A percentile compares a stretch with the other conserved stretches of the same genome.
phyloP scores from a whole-genome alignment of 371 early-diverging fungal genomes.

The Lichtheimia ramosa region DNA sequence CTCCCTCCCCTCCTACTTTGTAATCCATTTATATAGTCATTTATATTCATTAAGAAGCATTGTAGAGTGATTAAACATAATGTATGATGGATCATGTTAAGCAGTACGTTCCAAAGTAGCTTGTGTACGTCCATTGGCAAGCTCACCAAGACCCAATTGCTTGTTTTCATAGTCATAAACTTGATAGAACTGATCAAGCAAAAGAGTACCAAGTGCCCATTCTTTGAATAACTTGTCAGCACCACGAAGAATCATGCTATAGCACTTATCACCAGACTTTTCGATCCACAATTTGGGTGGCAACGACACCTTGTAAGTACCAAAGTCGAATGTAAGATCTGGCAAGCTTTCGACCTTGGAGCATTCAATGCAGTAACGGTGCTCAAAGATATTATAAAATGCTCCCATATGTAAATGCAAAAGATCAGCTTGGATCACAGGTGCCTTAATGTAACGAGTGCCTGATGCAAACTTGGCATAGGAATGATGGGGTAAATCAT shows the following conservation, averaged over 20 bases:
- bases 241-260: conserved; percentile 3
- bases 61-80: too few species aligned
- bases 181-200: conserved; percentile 3
- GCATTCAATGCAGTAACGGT: conserved; percentile 3
- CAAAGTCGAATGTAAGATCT: neutral
- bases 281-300: conserved; percentile 3
- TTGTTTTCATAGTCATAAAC: neutral
- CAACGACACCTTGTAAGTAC: neutral
- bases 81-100: too few species aligned
- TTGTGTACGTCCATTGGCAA: neutral
- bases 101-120: neutral
- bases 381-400: neutral
- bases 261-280: neutral
- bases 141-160: neutral
- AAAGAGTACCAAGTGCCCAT: conserved; percentile 5
- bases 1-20: too few species aligned
- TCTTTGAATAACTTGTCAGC: conserved; percentile 1
- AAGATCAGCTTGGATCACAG: conserved; percentile 2
- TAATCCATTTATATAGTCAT: too few species aligned
- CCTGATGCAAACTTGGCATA: conserved; percentile 7
- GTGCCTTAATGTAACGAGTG: conserved; percentile 3
- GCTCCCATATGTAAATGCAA: conserved; percentile 5
- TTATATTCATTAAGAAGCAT: too few species aligned
- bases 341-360: neutral
- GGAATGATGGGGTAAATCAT: neutral